Base-by-base conservation (phyloP, 1,284 basidiomycete genomes). In the Phaffia rhodozyma region DNA sequence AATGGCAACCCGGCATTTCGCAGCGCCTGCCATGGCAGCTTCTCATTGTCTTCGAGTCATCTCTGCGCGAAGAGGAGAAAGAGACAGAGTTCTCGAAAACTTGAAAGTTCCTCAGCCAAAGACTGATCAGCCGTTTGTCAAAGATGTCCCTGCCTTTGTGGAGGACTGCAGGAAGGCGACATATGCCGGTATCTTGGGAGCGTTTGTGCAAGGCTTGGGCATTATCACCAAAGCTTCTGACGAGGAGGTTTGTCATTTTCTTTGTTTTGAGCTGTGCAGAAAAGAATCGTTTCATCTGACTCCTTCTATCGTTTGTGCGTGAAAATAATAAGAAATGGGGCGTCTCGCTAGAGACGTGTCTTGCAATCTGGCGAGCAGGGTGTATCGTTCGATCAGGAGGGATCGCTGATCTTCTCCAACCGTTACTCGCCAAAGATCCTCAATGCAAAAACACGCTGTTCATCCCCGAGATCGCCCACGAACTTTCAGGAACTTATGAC, bases 351-450 rank as follows among this genome's bases (percentile, higher is more conserved):
- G 66, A 66, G 0, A 62, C 66, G 7, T 72, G 71, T 60, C 66
- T 73, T 43, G 59, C 62, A 30, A 72, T 74, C 60, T 73, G 72
- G 72, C 64, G 72, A 32, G 70, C 70, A 30, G 74, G 74, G 21
- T 74, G 73, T 63, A 74, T 74, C 65, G 73, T 73, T 53, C 72
- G 70, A 58, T 70, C 69, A 16, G 70, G 72, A 58, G 69, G 67
- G 6, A 73, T 72, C 30, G 61, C 68, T 49, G 70, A 74, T 53
- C 68, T 74, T 51, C 68, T 75, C 47, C 62, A 71, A 34, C 72
- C 72, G 1, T 61, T 72, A 32, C 60, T 72, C 30, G 47, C 62
- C 32, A 50, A 71, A 67, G 58, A 63, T 62, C 34, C 70, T 23
- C 61, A 68, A 54, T 68, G 66, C 48, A 62, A 67, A 60, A 73